Conservation (phyloP, 768 basidiomycete genomes). For the Psilocybe sp. region DNA sequence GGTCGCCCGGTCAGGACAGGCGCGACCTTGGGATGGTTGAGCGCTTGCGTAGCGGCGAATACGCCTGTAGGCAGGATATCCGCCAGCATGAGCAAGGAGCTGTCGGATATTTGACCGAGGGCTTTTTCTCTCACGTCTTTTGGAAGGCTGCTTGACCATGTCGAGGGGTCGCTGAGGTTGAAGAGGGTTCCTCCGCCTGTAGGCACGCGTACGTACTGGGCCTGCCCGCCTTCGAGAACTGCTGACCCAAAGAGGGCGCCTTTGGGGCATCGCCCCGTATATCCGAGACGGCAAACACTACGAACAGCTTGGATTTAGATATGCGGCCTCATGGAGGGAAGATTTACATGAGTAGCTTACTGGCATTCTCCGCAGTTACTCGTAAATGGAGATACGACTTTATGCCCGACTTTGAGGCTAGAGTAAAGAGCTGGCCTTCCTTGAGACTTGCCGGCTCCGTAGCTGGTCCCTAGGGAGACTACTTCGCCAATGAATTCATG, state of each 20-base stretch:
- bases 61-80: conserved; percentile 82
- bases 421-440: conserved; percentile 64
- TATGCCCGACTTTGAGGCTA: conserved; percentile 66
- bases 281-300: conserved; percentile 73
- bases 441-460: conserved; percentile 30
- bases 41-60: conserved; percentile 69
- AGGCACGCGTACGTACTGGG: conserved; percentile 78
- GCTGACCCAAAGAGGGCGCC: conserved; percentile 67
- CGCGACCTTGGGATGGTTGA: conserved; percentile 69
- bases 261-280: conserved; percentile 64
- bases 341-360: conserved; percentile 36
- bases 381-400: conserved; percentile 79
- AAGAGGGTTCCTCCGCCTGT: conserved; percentile 77
- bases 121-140: conserved; percentile 33
- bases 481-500: conserved; percentile 81
- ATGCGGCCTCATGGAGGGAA: not conserved
- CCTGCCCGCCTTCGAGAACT: conserved; percentile 68
- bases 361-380: conserved; percentile 84
- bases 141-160: conserved; percentile 40
- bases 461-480: conserved; percentile 61
- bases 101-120: conserved; percentile 49
- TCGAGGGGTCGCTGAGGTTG: conserved; percentile 48
- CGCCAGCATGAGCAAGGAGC: conserved; percentile 66
- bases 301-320: not conserved
- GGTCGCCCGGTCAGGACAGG: conserved; percentile 56